Base-by-base conservation (phyloP, 2,329 filamentous ascomycete species). In the Ophiostoma piceae region DNA sequence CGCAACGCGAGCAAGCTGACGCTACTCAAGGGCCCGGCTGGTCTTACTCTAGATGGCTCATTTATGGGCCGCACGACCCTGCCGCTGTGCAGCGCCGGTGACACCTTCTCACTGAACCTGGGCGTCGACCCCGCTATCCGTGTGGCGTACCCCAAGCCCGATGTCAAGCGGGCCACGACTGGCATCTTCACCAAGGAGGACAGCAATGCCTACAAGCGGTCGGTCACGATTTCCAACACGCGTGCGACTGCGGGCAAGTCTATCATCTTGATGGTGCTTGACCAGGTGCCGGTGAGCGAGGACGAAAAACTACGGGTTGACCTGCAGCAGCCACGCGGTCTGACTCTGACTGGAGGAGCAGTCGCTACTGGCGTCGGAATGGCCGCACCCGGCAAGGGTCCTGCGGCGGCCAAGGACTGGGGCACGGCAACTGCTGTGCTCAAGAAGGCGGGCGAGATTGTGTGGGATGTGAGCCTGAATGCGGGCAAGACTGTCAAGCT, bases 261-360 rank as follows among this genome's bases (percentile, higher is more conserved):
- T 0, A 79, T 84, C 16, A 80, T 80, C 1, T 57, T 89, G 1
- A 78, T 83, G 0, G 83, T 89, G 35, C 75, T 86, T 2, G 87
- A 90, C 72, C 87, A 89, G 77, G 79, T 88, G 1, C 87, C 87
- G 2, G 79, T 88, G n/a, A 86, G 83, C 29, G 83, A 88, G 75
- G 86, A 89, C 69, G 86, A 88, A 75, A 79, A 82, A 57, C 77
- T 89, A 6, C 79, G 80, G 4, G 81, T 89, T 9, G 82, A 83
- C 1, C 75, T 88, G 41, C 73, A 82, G 19, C 76, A 77, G 22
- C 87, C 87, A 0, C 77, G 77, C 3, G 85, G 84, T 0, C 73
- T 89, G 60, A 74, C 74, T 0, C 72, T 76, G 2, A 80, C 79
- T 0, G 82, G 82, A 1, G 74, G 79, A 0, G 71, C 74, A 1